These are phyloP conservation scores for Lobosporangium transversale DNA, from an alignment of 192 early-diverging fungal genomes.

Conservation along the genomic window DNA sequence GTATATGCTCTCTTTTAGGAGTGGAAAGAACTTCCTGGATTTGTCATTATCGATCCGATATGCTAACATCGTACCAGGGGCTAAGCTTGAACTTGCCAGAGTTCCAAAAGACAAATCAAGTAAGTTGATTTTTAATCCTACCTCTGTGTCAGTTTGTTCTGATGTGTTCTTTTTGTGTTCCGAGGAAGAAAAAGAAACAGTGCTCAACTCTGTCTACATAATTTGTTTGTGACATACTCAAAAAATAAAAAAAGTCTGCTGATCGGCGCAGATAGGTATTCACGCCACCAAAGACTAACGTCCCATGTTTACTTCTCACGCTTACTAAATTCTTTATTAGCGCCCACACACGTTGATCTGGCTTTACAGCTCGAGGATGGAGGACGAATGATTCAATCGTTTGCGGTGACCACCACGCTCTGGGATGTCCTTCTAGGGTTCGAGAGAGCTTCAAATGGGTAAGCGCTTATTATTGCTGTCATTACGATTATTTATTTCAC, in stretches of 20 bases:
- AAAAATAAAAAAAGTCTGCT: too few relatives aligned
- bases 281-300: too few relatives aligned
- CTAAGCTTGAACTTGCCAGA: conserved; percentile 71
- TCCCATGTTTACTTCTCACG: conserved; percentile 1
- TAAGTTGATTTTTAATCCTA: conserved; percentile 5
- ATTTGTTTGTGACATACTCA: too few relatives aligned
- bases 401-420: conserved; percentile 63
- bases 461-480: too few relatives aligned
- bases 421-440: conserved; percentile 76
- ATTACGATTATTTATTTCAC: too few relatives aligned
- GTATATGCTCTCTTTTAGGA: conserved; percentile 25
- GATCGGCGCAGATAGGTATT: too few relatives aligned
- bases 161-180: background rate
- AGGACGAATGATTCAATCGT: conserved; percentile 71
- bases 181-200: too few relatives aligned
- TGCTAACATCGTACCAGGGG: conserved; percentile 83
- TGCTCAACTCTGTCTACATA: too few relatives aligned
- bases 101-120: conserved; percentile 45
- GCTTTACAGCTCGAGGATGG: conserved; percentile 82
- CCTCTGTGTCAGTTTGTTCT: background rate
- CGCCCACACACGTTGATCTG: conserved; percentile 59
- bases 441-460: conserved; percentile 61
- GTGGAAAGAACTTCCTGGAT: conserved; percentile 71
- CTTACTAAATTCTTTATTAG: conserved; percentile 11
- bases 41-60: conserved; percentile 80